phyloP scores from a whole-genome alignment of 2,329 filamentous ascomycete species.

The Clonostachys chloroleuca region DNA sequence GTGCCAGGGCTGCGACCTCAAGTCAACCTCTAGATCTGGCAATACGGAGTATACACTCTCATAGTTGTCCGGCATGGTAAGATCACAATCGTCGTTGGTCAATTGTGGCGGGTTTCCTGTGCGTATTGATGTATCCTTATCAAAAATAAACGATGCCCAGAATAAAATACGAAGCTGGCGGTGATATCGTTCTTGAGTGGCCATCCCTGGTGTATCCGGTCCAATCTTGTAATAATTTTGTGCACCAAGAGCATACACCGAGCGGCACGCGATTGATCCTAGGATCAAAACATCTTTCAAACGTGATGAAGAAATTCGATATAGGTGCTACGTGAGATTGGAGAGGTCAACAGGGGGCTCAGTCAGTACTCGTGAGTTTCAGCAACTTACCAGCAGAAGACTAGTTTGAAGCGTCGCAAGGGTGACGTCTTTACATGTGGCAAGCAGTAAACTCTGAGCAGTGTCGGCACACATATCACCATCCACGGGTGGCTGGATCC shows the following conservation, averaged over 20 bases:
- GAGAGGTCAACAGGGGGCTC: neutral
- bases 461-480: neutral
- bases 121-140: conserved; percentile 16
- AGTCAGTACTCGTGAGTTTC: neutral
- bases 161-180: conserved; percentile 11
- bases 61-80: conserved; percentile 31
- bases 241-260: conserved; percentile 37
- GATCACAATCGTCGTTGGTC: conserved; percentile 43
- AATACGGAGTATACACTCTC: neutral
- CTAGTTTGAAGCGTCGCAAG: conserved; percentile 30
- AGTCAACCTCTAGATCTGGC: neutral
- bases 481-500: conserved; percentile 1
- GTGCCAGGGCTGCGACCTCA: neutral
- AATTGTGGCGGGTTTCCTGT: conserved; percentile 12
- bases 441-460: conserved; percentile 26
- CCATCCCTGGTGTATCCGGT: neutral
- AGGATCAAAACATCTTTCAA: conserved; percentile 29
- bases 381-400: conserved; percentile 32
- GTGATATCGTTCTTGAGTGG: neutral
- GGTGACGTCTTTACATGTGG: conserved; percentile 26
- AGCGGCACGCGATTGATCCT: conserved; percentile 28
- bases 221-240: conserved; percentile 14
- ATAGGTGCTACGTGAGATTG: neutral
- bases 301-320: neutral
- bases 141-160: conserved; percentile 16